Conservation (phyloP, 2,329 filamentous ascomycete genomes). For the Botryotinia calthae region DNA sequence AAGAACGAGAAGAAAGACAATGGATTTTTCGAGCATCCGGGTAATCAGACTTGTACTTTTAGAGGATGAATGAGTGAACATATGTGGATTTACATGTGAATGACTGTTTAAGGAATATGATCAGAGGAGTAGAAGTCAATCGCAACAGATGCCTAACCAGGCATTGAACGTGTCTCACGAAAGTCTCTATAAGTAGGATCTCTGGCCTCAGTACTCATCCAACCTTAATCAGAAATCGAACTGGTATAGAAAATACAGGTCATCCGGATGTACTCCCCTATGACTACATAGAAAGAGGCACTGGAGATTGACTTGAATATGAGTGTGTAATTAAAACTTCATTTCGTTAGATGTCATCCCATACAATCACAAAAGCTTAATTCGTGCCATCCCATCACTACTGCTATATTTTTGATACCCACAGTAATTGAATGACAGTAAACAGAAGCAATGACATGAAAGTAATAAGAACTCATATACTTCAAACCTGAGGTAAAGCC, state of each 20-base stretch:
- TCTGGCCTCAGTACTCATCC: background rate
- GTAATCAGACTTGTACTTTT: background rate
- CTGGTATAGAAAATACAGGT: fast-evolving
- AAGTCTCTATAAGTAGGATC: background rate
- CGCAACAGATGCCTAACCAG: fast-evolving
- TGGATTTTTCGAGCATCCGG: no score
- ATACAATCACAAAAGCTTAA: background rate
- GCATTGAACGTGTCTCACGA: background rate
- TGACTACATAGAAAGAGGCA: background rate
- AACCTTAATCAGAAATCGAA: fast-evolving
- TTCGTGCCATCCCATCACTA: background rate
- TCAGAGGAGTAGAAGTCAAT: background rate
- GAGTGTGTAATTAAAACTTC: fast-evolving
- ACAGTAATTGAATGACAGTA: background rate
- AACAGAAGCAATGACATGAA: background rate
- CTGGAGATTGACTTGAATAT: background rate
- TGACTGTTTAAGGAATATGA: background rate
- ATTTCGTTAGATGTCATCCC: background rate
- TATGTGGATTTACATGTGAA: background rate
- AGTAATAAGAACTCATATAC: background rate
- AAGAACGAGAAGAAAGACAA: background rate
- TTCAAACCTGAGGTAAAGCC: no score
- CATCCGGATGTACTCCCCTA: no score
- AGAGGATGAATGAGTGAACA: background rate
- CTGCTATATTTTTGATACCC: fast-evolving